Base-by-base conservation (phyloP, 306 rosid genomes). In the Cucumis sativus region DNA sequence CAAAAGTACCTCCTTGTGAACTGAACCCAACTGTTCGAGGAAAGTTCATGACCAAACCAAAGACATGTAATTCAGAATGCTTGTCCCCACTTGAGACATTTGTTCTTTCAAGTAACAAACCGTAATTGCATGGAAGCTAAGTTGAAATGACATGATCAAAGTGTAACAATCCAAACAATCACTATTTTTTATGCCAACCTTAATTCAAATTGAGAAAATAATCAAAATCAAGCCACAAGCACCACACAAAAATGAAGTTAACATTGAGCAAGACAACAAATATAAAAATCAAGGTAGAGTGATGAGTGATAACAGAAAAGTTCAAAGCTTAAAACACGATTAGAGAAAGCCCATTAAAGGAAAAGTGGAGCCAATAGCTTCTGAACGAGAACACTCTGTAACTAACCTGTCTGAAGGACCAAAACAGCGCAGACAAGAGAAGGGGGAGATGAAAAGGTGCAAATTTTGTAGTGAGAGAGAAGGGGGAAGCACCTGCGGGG, bases 401-500 rank as follows among this genome's bases (percentile, higher is more conserved):
- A 62, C 74, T 56, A 51, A 21, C 41, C 66, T 51, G 73, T 57
- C 74, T 1, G 25, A 23, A 63, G 77, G 10, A 35, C 11, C 9
- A 23, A 47, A 59, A 21, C 21, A 60, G 80, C 39, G 41, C 56
- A 25, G 77, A 14, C 81, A 17, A 18, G 64, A 1, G 61, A 8
- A 59, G 8, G 47, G 2, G 55, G 79, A 17, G 14, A 71, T 43
- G 79, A 60, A 55, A 62, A 57, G 80, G n/a, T 11, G 49, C 51
- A 16, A 65, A 58, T 23, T 74, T 79, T 79, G 60, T 35, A 74
- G 73, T 21, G 71, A 78, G 74, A 2, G 40, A 14, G 59, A 47
- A 57, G 41, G 73, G 54, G 70, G 49, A 55, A 68, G 74, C 72
- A 58, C 28, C 55, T 69, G 41, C 4, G 5, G 76, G 57, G 74